A percentile compares a stretch with the other conserved stretches of the same genome.
Evolutionary conservation across 768 basidiomycete genomes (phyloP).

Genomic region (Tulasnella calospora): DNA sequence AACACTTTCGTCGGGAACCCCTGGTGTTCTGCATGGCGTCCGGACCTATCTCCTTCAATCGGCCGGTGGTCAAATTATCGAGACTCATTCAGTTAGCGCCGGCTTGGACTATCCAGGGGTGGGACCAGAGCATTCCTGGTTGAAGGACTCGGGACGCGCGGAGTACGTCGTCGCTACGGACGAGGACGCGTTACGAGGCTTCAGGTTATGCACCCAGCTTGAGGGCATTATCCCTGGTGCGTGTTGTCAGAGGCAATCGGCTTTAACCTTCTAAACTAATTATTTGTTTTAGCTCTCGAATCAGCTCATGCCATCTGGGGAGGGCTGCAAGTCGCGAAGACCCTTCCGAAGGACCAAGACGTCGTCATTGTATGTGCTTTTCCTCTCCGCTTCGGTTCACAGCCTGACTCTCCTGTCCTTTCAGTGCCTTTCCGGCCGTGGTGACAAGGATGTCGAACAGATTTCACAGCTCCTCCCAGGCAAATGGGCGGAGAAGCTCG

Average conservation of each 20-base stretch:
- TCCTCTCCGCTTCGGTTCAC: slow-evolving; percentile 12
- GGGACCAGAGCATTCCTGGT: slow-evolving; percentile 95
- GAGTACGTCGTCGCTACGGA: slow-evolving; percentile 93
- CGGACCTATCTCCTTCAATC: slow-evolving; percentile 93
- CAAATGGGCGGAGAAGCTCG: slow-evolving; percentile 88
- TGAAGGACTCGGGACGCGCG: slow-evolving; percentile 90
- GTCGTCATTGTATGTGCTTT: slow-evolving; percentile 74
- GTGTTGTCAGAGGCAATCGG: neutral
- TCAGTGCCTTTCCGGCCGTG: slow-evolving; percentile 89
- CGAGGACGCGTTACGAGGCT: slow-evolving; percentile 87
- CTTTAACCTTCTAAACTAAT: neutral
- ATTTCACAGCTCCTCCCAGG: slow-evolving; percentile 87
- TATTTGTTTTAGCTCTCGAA: slow-evolving; percentile 64
- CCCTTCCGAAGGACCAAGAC: slow-evolving; percentile 75
- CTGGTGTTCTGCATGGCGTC: slow-evolving; percentile 94
- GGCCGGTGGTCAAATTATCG: slow-evolving; percentile 83
- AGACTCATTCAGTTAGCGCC: slow-evolving; percentile 96
- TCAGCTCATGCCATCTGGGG: slow-evolving; percentile 96
- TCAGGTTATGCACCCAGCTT: slow-evolving; percentile 82
- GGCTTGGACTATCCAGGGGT: slow-evolving; percentile 96
- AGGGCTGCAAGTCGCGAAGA: slow-evolving; percentile 77
- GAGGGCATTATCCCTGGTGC: slow-evolving; percentile 96
- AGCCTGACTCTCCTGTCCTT: neutral
- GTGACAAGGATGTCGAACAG: slow-evolving; percentile 97
- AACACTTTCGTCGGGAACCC: slow-evolving; percentile 82